Evolutionary conservation across 108 stramenopile species (phyloP).

Genomic region (Cyclostephanos tholiformis): DNA sequence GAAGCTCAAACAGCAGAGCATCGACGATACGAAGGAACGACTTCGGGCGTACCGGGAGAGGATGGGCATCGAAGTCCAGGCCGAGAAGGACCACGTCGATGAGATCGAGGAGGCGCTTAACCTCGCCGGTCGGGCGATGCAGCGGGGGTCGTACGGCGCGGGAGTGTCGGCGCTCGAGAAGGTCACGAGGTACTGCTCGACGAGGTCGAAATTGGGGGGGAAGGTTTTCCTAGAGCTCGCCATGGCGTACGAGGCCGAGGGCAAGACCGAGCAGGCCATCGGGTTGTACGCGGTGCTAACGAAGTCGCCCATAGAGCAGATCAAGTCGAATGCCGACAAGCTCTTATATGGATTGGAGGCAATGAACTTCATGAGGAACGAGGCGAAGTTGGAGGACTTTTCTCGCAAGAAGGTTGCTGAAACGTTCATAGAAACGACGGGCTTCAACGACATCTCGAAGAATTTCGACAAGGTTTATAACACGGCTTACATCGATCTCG

Average conservation of each 20-base stretch:
- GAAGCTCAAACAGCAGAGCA: conserved; percentile 27
- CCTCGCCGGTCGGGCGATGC: conserved; percentile 64
- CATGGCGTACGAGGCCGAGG: conserved; percentile 90
- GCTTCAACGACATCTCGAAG: conserved; percentile 64
- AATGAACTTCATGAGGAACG: conserved; percentile 81
- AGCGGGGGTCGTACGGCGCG: conserved; percentile 76
- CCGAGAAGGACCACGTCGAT: conserved; percentile 73
- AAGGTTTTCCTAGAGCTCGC: conserved; percentile 86
- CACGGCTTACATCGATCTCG: conserved; percentile 82
- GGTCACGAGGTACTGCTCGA: conserved; percentile 85
- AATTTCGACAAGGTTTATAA: conserved; percentile 88
- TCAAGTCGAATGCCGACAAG: conserved; percentile 78
- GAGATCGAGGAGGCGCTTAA: conserved; percentile 76
- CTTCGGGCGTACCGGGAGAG: conserved; percentile 70
- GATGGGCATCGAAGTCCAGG: conserved; percentile 78
- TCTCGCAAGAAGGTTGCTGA: conserved; percentile 61
- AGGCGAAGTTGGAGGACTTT: conserved; percentile 63
- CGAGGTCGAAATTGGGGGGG: conserved; percentile 71
- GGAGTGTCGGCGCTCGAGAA: conserved; percentile 86
- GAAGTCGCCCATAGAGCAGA: conserved; percentile 75
- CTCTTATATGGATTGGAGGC: conserved; percentile 85
- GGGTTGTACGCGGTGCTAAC: conserved; percentile 65
- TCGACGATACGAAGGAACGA: conserved; percentile 51
- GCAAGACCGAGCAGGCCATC: conserved; percentile 72
- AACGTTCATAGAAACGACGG: conserved; percentile 86